These are phyloP conservation scores for Monosporascus ibericus DNA, from an alignment of 2,329 filamentous ascomycete species.

Conservation along the genomic window DNA sequence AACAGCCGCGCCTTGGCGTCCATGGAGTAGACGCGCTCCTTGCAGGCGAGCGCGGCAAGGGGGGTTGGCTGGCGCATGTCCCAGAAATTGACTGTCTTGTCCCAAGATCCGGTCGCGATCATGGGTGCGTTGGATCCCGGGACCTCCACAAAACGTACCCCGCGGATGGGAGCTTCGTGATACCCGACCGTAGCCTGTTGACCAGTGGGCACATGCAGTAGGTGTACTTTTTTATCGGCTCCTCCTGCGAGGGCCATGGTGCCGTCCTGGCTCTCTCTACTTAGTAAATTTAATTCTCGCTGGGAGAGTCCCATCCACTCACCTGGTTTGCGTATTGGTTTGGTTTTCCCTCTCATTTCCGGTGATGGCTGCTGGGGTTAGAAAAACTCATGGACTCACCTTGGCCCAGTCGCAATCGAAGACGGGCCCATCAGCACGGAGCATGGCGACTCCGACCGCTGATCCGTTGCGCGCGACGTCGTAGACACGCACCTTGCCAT, in stretches of 20 bases:
- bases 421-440: conserved; percentile 21
- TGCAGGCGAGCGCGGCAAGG: conserved; percentile 38
- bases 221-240: conserved; percentile 24
- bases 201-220: conserved; percentile 23
- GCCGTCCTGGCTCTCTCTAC: conserved; percentile 24
- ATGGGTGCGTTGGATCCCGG: conserved; percentile 16
- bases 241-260: conserved; percentile 24
- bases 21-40: conserved; percentile 41
- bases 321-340: conserved; percentile 18
- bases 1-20: conserved; percentile 24
- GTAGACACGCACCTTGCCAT: conserved; percentile 30
- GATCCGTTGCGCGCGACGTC: conserved; percentile 18
- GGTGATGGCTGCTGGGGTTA: conserved; percentile 22
- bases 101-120: conserved; percentile 41
- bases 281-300: background rate
- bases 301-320: conserved; percentile 4
- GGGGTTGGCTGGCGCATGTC: conserved; percentile 40
- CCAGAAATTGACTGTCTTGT: conserved; percentile 52
- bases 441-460: conserved; percentile 17
- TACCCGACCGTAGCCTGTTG: conserved; percentile 19
- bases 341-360: conserved; percentile 10
- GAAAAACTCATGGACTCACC: conserved; percentile 27
- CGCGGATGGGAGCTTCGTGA: conserved; percentile 26
- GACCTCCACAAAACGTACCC: conserved; percentile 26
- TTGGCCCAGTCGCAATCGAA: conserved; percentile 31